Conservation (phyloP, 2,329 filamentous ascomycete species). For the Paradendryphiella salina region DNA sequence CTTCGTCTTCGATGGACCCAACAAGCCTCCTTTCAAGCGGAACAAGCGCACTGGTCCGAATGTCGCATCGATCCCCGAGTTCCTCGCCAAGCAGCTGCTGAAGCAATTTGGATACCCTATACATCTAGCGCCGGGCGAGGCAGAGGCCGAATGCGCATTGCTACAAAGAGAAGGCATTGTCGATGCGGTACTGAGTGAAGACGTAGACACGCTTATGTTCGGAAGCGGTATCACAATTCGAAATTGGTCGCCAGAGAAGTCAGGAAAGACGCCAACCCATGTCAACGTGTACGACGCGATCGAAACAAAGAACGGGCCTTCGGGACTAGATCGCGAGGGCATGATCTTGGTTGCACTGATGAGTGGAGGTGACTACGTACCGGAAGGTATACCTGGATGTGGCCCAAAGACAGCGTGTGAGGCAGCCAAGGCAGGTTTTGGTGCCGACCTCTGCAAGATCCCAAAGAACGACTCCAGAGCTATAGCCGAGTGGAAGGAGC, state of each 20-base stretch:
- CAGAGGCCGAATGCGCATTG: constrained; percentile 91
- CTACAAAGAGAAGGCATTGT: constrained; percentile 71
- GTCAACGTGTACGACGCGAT: constrained; percentile 76
- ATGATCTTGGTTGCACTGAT: constrained; percentile 95
- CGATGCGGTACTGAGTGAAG: constrained; percentile 92
- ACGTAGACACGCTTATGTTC: constrained; percentile 98
- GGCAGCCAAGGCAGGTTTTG: constrained; percentile 86
- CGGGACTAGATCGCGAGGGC: constrained; percentile 76
- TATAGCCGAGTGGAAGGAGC: constrained; percentile 70
- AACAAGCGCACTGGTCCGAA: constrained; percentile 71
- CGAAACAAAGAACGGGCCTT: constrained; percentile 56
- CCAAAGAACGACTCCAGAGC: constrained; percentile 62
- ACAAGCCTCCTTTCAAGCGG: constrained; percentile 85
- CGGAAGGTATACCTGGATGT: constrained; percentile 83
- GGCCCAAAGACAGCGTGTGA: constrained; percentile 88
- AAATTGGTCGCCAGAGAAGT: constrained; percentile 78
- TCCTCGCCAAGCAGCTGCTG: constrained; percentile 81
- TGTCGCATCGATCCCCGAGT: constrained; percentile 68
- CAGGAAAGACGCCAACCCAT: constrained; percentile 76
- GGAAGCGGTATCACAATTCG: constrained; percentile 78
- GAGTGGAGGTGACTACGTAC: constrained; percentile 92
- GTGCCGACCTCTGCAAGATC: constrained; percentile 70
- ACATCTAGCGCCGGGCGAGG: constrained; percentile 90
- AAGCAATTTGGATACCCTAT: constrained; percentile 80
- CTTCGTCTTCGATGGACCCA: constrained; percentile 86